Base-by-base conservation (phyloP, 345 rosid species). In the Euphorbia pulcherrima region DNA sequence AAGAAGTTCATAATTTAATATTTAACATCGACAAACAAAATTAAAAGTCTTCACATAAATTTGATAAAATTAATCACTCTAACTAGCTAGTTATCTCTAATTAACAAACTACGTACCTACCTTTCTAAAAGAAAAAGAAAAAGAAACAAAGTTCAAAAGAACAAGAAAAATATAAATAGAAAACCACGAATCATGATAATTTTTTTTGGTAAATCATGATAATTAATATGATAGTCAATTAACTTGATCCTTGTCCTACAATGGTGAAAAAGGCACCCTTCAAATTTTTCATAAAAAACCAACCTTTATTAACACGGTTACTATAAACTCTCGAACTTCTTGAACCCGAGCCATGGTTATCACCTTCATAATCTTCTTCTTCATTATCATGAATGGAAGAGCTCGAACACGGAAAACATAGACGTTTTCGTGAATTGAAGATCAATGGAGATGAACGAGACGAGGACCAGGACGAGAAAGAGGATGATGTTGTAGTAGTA, bases 191-290 rank as follows among this genome's bases (percentile, higher is more conserved):
- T n/a, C n/a, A n/a, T n/a, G n/a, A n/a, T n/a, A n/a, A n/a, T n/a
- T n/a, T n/a, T n/a, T n/a, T n/a, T n/a, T n/a, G n/a, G n/a, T n/a
- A n/a, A n/a, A n/a, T n/a, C n/a, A n/a, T n/a, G n/a, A n/a, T n/a
- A n/a, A n/a, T n/a, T n/a, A n/a, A n/a, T n/a, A n/a, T n/a, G n/a
- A n/a, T n/a, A n/a, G n/a, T n/a, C n/a, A 10, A 18, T 30, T n/a
- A 33, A 40, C 51, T 37, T 54, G 69, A 77, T 68, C 66, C 74
- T 44, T 78, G 72, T 23, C 83, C 82, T 6, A 80, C 74, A 58
- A 79, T 74, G 64, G 82, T 72, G 69, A 72, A 33, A 52, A 86
- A 72, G 57, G 71, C 79, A 63, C 76, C 81, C 84, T 81, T 85
- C 82, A 85, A 67, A 47, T 75, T 81, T 33, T 72, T 68, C 79